Conservation (phyloP, 2,329 filamentous ascomycete genomes). For the Fusarium graminum region DNA sequence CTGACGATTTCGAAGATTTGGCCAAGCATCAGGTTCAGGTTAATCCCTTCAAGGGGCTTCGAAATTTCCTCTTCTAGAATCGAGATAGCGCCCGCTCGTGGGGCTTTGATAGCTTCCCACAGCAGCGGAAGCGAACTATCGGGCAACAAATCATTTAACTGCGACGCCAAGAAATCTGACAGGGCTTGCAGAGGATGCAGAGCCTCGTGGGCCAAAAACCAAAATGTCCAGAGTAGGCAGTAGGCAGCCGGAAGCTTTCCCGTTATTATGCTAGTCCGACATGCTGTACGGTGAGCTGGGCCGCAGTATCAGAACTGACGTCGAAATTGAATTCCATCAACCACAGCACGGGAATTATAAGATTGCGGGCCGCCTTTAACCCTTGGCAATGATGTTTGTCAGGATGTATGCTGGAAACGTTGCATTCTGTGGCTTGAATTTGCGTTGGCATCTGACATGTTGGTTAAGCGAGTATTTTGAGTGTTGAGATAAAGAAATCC, state of each 20-base stretch:
- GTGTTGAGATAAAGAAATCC: conserved; percentile 9
- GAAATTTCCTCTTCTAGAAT: conserved; percentile 35
- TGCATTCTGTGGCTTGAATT: conserved; percentile 16
- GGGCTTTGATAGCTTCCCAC: conserved; percentile 30
- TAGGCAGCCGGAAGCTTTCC: conserved; percentile 27
- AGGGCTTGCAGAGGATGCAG: conserved; percentile 23
- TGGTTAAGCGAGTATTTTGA: conserved; percentile 22
- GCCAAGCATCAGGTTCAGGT: conserved; percentile 39
- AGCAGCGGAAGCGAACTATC: conserved; percentile 35
- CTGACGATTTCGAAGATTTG: conserved; percentile 13
- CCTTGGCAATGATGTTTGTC: conserved; percentile 40
- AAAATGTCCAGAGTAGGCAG: conserved; percentile 6
- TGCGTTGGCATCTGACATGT: conserved; percentile 28
- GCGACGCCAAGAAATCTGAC: conserved; percentile 43
- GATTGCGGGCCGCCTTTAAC: conserved; percentile 40
- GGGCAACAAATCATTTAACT: conserved; percentile 44
- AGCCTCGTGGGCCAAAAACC: conserved; percentile 21
- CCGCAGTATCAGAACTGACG: conserved; percentile 36
- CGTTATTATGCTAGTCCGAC: conserved; percentile 24
- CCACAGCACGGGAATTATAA: conserved; percentile 46
- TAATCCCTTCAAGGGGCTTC: conserved; percentile 5
- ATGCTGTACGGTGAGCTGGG: conserved; percentile 15
- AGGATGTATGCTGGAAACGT: conserved; percentile 20
- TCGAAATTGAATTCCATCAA: conserved; percentile 49
- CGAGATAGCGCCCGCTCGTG: conserved; percentile 33